A percentile compares a stretch with the other conserved stretches of the same genome.
These are phyloP conservation scores for Boletus edulis DNA, from an alignment of 768 basidiomycete genomes.

Conservation along the genomic window DNA sequence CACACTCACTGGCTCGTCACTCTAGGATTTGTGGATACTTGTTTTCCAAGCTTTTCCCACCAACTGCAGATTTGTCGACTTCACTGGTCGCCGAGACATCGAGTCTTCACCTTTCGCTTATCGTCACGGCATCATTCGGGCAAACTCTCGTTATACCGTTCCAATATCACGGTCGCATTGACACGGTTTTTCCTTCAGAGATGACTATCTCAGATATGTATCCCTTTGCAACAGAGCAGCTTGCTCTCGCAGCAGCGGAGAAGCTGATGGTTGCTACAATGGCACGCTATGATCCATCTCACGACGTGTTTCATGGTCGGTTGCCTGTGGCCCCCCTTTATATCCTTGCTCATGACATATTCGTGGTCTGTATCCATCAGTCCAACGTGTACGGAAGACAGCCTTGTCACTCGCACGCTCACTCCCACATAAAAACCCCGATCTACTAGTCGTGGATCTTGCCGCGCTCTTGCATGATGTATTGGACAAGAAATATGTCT, in stretches of 20 bases:
- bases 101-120: no score
- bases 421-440: slow-evolving; percentile 44
- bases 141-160: no score
- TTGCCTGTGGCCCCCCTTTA: neutral
- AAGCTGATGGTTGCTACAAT: slow-evolving; percentile 69
- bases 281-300: slow-evolving; percentile 77
- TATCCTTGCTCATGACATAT: slow-evolving; percentile 4
- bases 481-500: slow-evolving; percentile 81
- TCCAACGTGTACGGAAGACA: slow-evolving; percentile 78
- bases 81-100: no score
- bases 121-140: no score
- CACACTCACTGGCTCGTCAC: no score
- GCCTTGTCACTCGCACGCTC: slow-evolving; percentile 65
- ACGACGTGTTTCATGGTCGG: slow-evolving; percentile 77
- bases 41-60: no score
- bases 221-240: slow-evolving; percentile 51
- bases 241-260: slow-evolving; percentile 56
- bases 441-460: slow-evolving; percentile 77
- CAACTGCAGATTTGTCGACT: no score
- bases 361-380: slow-evolving; percentile 37
- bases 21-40: no score
- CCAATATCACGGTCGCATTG: no score
- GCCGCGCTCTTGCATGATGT: slow-evolving; percentile 89
- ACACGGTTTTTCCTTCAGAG: neutral
- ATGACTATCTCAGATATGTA: slow-evolving; percentile 29